Conservation (phyloP, 2,329 filamentous ascomycete species). For the Cordyceps cateniannulata region DNA sequence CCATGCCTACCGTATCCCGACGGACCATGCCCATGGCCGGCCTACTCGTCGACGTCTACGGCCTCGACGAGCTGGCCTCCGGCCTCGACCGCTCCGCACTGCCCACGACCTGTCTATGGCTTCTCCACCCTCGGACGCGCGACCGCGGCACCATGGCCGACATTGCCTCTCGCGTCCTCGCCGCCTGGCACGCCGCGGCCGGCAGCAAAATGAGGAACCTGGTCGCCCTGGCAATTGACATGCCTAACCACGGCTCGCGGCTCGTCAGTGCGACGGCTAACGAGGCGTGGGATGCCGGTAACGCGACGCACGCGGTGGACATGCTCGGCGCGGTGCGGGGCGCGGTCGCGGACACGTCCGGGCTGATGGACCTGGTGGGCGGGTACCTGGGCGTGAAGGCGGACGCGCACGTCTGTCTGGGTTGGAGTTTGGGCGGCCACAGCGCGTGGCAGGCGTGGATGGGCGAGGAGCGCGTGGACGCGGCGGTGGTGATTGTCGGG, state of each 20-base stretch:
- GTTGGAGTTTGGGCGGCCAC: slow-evolving; percentile 82
- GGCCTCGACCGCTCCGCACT: slow-evolving; percentile 29
- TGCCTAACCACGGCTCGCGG: slow-evolving; percentile 82
- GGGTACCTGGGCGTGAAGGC: slow-evolving; percentile 54
- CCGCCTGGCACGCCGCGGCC: slow-evolving; percentile 54
- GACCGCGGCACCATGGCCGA: slow-evolving; percentile 67
- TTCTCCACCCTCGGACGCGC: slow-evolving; percentile 74
- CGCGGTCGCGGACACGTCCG: slow-evolving; percentile 67
- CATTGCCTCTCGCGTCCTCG: slow-evolving; percentile 62
- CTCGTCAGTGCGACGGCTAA: slow-evolving; percentile 63
- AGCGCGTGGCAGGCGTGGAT: slow-evolving; percentile 79
- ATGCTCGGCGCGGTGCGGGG: slow-evolving; percentile 77
- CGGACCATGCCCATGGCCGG: slow-evolving; percentile 68
- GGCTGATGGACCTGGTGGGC: slow-evolving; percentile 71
- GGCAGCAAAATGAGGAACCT: slow-evolving; percentile 45
- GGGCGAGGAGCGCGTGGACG: slow-evolving; percentile 69
- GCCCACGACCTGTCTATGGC: slow-evolving; percentile 75
- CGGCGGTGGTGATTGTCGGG: slow-evolving; percentile 74
- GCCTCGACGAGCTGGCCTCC: slow-evolving; percentile 63
- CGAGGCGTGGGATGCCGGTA: slow-evolving; percentile 71
- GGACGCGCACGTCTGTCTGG: slow-evolving; percentile 67
- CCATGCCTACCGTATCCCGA: slow-evolving; percentile 50
- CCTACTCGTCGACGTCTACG: slow-evolving; percentile 73
- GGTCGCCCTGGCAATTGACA: slow-evolving; percentile 81
- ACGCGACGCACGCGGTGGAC: slow-evolving; percentile 77